Percentiles rank a stretch among this genome's conserved stretches.
phyloP scores from a whole-genome alignment of 495 filamentous ascomycete species.

The Aeminium ludgeri region DNA sequence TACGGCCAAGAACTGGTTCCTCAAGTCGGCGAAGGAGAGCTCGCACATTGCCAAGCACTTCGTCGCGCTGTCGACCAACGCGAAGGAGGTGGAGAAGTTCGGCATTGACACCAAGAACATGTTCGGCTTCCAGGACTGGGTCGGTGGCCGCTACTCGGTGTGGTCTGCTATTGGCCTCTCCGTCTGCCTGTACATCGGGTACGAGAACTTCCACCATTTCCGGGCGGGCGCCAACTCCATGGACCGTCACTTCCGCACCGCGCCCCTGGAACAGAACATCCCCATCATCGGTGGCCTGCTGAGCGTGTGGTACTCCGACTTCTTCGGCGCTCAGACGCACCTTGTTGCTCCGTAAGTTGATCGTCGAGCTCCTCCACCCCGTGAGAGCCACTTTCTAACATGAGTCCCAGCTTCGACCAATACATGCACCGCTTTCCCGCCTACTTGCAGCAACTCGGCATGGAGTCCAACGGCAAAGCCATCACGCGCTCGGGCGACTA shows the following conservation, averaged over 20 bases:
- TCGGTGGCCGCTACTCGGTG: slow-evolving; percentile 92
- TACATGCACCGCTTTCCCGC: slow-evolving; percentile 98
- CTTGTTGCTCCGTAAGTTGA: slow-evolving; percentile 64
- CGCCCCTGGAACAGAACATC: slow-evolving; percentile 88
- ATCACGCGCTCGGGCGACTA: slow-evolving; percentile 80
- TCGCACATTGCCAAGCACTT: slow-evolving; percentile 88
- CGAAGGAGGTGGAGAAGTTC: slow-evolving; percentile 87
- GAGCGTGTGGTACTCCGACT: slow-evolving; percentile 97
- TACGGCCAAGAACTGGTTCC: slow-evolving; percentile 91
- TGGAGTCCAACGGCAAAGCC: slow-evolving; percentile 99
- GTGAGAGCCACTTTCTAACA: neutral
- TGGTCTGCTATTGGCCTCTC: slow-evolving; percentile 97
- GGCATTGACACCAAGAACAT: slow-evolving; percentile 96
- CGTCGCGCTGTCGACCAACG: slow-evolving; percentile 93
- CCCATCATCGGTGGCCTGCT: slow-evolving; percentile 80
- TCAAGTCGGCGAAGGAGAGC: slow-evolving; percentile 63
- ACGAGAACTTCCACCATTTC: slow-evolving; percentile 94
- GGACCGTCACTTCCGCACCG: slow-evolving; percentile 91
- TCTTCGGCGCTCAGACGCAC: slow-evolving; percentile 95
- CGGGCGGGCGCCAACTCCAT: slow-evolving; percentile 88
- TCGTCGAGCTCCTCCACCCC: neutral
- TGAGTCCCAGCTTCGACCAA: slow-evolving; percentile 61
- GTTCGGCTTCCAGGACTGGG: slow-evolving; percentile 98
- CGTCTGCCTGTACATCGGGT: slow-evolving; percentile 86
- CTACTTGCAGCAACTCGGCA: slow-evolving; percentile 95